Evolutionary conservation across 208 protist genomes (phyloP).

Genomic region (Leishmania braziliensis): DNA sequence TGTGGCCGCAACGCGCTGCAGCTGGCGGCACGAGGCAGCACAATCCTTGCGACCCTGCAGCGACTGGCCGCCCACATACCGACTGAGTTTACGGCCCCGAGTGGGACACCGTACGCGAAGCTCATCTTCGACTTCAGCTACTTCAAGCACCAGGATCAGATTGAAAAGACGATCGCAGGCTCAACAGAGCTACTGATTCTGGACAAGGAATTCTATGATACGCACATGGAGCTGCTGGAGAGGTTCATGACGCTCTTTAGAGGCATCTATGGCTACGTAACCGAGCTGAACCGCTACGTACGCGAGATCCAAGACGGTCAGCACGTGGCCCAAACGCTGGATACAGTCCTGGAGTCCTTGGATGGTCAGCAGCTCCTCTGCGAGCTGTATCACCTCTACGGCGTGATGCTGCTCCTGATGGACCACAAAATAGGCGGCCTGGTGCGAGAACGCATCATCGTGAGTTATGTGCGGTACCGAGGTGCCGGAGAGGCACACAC

Average conservation of each 20-base stretch:
- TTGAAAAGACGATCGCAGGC: conserved; percentile 77
- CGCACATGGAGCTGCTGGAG: conserved; percentile 95
- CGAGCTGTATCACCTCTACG: conserved; percentile 94
- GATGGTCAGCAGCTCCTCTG: conserved; percentile 97
- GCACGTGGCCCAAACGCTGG: conserved; percentile 91
- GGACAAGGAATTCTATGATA: conserved; percentile 84
- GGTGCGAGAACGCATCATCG: conserved; percentile 96
- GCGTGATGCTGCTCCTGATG: conserved; percentile 96
- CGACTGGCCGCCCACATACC: conserved; percentile 93
- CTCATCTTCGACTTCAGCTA: conserved; percentile 96
- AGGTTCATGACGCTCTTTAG: conserved; percentile 98
- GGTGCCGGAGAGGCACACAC: conserved; percentile 88
- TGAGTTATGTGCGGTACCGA: conserved; percentile 97
- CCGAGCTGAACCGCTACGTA: conserved; percentile 91
- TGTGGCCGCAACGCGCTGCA: conserved; percentile 93
- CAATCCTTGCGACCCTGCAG: conserved; percentile 94
- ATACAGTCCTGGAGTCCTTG: conserved; percentile 90
- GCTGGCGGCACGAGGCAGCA: conserved; percentile 89
- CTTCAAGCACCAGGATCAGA: conserved; percentile 75
- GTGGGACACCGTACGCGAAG: conserved; percentile 61
- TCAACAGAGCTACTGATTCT: conserved; percentile 57
- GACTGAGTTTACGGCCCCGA: conserved; percentile 65
- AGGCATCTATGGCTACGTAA: conserved; percentile 95
- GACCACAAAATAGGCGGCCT: conserved; percentile 93
- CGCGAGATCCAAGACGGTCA: conserved; percentile 91